Conservation (phyloP, 73 alveolate genomes). For the Effrenium voratum region DNA sequence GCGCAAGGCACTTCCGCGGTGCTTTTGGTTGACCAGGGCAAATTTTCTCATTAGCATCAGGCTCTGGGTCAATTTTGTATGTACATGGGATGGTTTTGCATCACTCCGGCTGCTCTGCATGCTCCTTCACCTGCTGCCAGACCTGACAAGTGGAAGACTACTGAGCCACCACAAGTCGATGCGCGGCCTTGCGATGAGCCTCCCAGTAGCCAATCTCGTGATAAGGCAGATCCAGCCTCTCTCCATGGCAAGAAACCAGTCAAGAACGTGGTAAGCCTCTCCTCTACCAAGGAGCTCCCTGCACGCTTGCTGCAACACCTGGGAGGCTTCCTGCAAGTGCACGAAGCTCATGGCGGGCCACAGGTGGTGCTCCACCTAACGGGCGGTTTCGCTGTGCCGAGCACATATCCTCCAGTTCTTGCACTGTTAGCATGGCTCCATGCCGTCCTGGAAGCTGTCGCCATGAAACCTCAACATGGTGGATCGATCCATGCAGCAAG, state of each 20-base stretch:
- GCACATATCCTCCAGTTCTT: background rate
- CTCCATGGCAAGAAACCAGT: background rate
- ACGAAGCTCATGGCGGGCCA: conserved; percentile 93
- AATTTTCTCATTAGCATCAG: too few relatives aligned
- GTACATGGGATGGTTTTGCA: too few relatives aligned
- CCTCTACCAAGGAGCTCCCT: conserved; percentile 23
- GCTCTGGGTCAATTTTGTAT: too few relatives aligned
- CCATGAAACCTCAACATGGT: conserved; percentile 66
- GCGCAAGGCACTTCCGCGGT: too few relatives aligned
- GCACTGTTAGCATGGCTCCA: background rate
- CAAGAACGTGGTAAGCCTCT: background rate
- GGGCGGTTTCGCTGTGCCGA: background rate
- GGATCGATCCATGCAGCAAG: background rate
- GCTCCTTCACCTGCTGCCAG: conserved; percentile 72
- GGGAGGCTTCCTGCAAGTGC: conserved; percentile 69
- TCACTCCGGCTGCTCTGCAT: conserved; percentile 81
- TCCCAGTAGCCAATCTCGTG: conserved; percentile 84
- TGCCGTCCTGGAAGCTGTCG: conserved; percentile 56
- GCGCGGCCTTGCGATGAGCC: conserved; percentile 51
- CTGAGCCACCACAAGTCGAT: background rate
- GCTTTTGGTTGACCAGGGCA: too few relatives aligned
- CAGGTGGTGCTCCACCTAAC: conserved; percentile 82
- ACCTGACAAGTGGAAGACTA: too few relatives aligned
- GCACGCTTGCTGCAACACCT: conserved; percentile 19
- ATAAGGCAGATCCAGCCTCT: conserved; percentile 84